Base-by-base conservation (phyloP, 139 green algal species). In the Chlorella sp. region DNA sequence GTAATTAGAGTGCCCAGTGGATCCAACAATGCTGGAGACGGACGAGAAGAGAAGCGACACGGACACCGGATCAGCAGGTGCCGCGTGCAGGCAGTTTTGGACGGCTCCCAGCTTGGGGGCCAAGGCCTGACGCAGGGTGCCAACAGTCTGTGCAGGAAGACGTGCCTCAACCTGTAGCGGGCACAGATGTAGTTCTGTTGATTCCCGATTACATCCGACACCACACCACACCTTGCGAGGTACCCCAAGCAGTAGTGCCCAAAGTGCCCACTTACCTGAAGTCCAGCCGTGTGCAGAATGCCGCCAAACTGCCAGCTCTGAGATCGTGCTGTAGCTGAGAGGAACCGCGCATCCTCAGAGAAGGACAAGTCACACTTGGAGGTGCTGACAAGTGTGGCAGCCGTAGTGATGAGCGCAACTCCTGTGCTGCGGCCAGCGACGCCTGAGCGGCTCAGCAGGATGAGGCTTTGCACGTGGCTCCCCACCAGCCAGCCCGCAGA, bases 1-100 rank as follows among this genome's bases (percentile, higher is more conserved):
- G 81, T 98, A 98, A 79, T 95, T 96, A 61, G 92, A 88, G 89
- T 98, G 96, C 11, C 96, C 96, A 22, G 94, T 90, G 11, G 92
- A 93, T 16, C 96, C 96, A 7, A 96, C 91, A 53, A 97, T 83
- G 7, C 93, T 94, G 7, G 96, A 94, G 14, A 96, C 88, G 16
- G 92, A 96, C 40, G 94, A 97, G 93, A 97, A 97, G 9, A 96
- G 86, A 12, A 88, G 42, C 0, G 68, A 90, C 24, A 71, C 88
- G 0, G 28, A 21, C 30, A 90, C 21, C 0, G 86, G 73, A 14
- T 36, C 32, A 3, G 22, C 64, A 3, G 40, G n/a, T 40, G 48
- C 22, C 1, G 60, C 53, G 34, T 22, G 21, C 16, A 22, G 68
- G 9, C 88, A 77, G 75, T 66, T 80, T 22, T 90, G 57, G 37